phyloP scores from a whole-genome alignment of 2,329 filamentous ascomycete species.

The Gliomastix tumulicola region DNA sequence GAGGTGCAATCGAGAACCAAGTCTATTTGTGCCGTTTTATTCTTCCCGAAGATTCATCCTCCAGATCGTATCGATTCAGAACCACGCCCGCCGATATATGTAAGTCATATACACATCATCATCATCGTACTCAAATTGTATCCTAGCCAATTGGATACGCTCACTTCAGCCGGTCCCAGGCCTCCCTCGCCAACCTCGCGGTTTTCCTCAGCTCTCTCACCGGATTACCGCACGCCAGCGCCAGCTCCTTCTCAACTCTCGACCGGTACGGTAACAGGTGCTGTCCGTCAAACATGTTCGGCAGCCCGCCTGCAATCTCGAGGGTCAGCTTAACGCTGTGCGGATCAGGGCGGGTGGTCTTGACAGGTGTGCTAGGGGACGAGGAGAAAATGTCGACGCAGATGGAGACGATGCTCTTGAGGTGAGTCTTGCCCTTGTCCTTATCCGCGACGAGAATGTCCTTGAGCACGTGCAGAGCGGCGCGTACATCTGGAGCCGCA shows the following conservation, averaged over 20 bases:
- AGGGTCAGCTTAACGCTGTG: constrained; percentile 39
- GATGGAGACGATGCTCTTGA: constrained; percentile 40
- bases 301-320: constrained; percentile 39
- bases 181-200: constrained; percentile 39
- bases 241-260: constrained; percentile 37
- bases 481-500: constrained; percentile 38
- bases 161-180: constrained; percentile 36
- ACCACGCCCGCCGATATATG: no score
- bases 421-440: constrained; percentile 36
- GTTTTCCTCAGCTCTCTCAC: constrained; percentile 44
- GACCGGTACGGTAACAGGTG: constrained; percentile 35
- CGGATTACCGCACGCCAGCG: constrained; percentile 43
- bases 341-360: constrained; percentile 9
- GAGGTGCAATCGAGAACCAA: no score
- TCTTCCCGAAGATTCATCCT: no score
- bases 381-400: constrained; percentile 29
- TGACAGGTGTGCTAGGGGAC: constrained; percentile 15
- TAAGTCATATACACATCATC: no score
- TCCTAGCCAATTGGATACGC: no score
- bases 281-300: constrained; percentile 38
- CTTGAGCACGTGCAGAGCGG: constrained; percentile 40
- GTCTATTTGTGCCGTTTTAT: no score
- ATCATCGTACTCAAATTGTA: no score
- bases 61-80: no score
- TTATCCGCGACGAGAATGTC: constrained; percentile 38